Evolutionary conservation across 352 stramenopile species (phyloP).

Genomic region (Thraustochytrium striatum): DNA sequence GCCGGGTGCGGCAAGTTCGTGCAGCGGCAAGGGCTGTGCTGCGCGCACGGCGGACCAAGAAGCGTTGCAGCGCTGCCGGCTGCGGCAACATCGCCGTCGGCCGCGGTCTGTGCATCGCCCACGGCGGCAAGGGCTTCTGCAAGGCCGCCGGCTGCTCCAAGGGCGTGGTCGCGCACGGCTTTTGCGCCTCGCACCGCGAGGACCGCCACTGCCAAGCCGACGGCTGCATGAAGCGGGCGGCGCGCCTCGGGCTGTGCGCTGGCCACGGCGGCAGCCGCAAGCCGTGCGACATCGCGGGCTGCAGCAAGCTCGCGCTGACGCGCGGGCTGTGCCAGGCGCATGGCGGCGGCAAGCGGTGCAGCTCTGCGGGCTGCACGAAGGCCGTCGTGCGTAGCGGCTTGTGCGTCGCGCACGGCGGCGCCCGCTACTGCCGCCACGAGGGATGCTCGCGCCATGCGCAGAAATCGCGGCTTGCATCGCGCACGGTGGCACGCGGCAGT

Average conservation of each 20-base stretch:
- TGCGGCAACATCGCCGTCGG: constrained; percentile 64
- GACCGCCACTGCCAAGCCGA: constrained; percentile 67
- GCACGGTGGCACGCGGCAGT: constrained; percentile 78
- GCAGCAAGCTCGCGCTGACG: too few species aligned
- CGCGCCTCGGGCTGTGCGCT: constrained; percentile 65
- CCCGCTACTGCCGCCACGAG: constrained; percentile 41
- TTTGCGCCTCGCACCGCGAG: constrained; percentile 58
- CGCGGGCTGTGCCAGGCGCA: constrained; percentile 70
- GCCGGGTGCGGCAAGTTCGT: constrained; percentile 31
- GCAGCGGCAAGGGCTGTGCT: constrained; percentile 39
- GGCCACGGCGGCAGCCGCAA: constrained; percentile 74
- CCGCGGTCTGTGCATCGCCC: constrained; percentile 55
- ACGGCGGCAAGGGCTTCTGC: constrained; percentile 14
- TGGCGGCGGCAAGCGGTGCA: constrained; percentile 72
- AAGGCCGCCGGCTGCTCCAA: constrained; percentile 42
- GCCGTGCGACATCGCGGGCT: constrained; percentile 66
- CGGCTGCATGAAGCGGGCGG: constrained; percentile 58
- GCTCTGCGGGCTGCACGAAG: constrained; percentile 63
- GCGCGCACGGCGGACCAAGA: constrained; percentile 58
- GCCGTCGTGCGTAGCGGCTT: too few species aligned
- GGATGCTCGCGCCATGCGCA: constrained; percentile 59
- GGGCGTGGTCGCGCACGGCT: constrained; percentile 4
- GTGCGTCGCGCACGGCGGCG: constrained; percentile 74
- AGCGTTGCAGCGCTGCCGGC: constrained; percentile 56
- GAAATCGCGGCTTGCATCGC: constrained; percentile 76